Evolutionary conservation across 257 asterid species (phyloP), one percentile per base, ranked within the genome.

Genomic region (Solanum peruvianum): DNA sequence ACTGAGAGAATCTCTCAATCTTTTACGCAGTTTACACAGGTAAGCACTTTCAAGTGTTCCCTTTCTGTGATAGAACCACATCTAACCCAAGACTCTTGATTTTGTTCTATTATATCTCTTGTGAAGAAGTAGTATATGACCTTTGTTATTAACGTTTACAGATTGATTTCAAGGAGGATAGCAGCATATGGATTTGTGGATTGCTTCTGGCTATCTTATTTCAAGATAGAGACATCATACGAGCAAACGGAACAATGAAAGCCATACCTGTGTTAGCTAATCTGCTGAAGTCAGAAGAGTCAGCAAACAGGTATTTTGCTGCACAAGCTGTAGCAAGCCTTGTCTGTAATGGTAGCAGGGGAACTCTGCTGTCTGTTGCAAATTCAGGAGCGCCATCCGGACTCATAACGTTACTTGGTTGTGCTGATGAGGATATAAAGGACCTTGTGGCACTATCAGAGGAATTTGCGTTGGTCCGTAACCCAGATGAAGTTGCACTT

Each of bases 271-370:
- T 92, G 88, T 94, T 97, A 23, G 95, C 97, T 73, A 97, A 88
- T 92, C 91, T 97, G 91, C 88, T 97, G 89, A 92, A 96, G 93
- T 91, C 98, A 56, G 99, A 96, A 89, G 99, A 95, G 88, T 91
- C 93, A 44, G 94, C 99, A 58, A 93, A 90, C 92, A 93, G 99
- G 92, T 97, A 97, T 89, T 96, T 97, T 90, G 97, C 99, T 75
- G 99, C 99, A 78, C 99, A 97, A 88, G 98, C 96, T 41, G 93
- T 96, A 85, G 94, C 96, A 60, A 97, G 99, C 92, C 99, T 97
- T 84, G 99, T 97, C 85, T 95, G 98, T 88, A 96, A 97, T 70
- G 99, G 99, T 69, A 97, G 97, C 98, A 91, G 99, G 90, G 99
- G 99, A 89, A 97, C 99, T 88, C 99, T 97, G 90, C 96, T 97